phyloP scores from a whole-genome alignment of 768 basidiomycete species.

The Rossbeevera mucosa region DNA sequence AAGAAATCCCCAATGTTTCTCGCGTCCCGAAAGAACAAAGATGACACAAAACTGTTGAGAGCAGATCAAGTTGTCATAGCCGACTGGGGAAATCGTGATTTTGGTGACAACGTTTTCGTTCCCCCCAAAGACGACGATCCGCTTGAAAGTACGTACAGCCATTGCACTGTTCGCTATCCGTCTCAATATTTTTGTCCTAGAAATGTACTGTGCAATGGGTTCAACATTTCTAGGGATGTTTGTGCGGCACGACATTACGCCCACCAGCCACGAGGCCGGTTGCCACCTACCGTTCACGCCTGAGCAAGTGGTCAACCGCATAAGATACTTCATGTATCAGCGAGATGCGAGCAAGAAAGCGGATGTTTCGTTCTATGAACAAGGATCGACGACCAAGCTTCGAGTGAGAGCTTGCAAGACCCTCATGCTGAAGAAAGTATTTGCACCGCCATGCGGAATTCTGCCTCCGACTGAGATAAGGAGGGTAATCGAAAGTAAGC shows the following conservation, averaged over 20 bases:
- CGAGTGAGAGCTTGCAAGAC: constrained; percentile 1
- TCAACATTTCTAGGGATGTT: constrained; percentile 8
- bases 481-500: not conserved
- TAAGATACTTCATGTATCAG: constrained; percentile 8
- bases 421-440: constrained; percentile 7
- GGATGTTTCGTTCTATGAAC: not conserved
- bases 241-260: constrained; percentile 2
- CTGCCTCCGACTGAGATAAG: not conserved
- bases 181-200: not conserved
- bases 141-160: constrained; percentile 8
- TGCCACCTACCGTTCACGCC: not conserved
- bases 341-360: constrained; percentile 7
- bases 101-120: constrained; percentile 2
- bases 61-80: constrained; percentile 10
- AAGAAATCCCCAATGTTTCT: constrained; percentile 8
- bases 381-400: not conserved
- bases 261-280: not conserved
- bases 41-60: not conserved
- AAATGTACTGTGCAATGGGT: constrained; percentile 13
- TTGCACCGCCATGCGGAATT: constrained; percentile 7
- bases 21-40: not conserved
- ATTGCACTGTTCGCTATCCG: not conserved
- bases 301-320: constrained; percentile 2
- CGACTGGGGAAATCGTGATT: constrained; percentile 12
- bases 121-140: constrained; percentile 9